Evolutionary conservation across 768 basidiomycete species (phyloP).

Genomic region (Suillus sp.): DNA sequence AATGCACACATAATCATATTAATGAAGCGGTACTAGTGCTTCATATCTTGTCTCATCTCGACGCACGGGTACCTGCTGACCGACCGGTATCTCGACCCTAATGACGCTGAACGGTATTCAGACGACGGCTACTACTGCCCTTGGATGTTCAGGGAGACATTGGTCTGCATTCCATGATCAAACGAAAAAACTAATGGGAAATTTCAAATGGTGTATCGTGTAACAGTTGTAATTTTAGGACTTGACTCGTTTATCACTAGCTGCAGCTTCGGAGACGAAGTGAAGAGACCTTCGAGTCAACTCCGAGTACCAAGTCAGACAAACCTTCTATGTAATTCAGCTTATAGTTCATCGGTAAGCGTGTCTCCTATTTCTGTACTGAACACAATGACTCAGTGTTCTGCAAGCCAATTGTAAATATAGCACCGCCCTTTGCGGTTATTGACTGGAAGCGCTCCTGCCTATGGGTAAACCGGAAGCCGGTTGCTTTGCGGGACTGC

Average conservation of each 20-base stretch:
- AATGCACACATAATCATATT: background rate
- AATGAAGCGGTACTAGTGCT: background rate
- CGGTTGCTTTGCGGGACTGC: background rate
- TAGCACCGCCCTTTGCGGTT: background rate
- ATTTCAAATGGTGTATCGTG: conserved; percentile 15
- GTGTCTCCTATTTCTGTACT: background rate
- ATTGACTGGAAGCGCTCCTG: background rate
- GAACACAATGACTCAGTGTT: no score
- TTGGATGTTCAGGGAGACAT: conserved; percentile 14
- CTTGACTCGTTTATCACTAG: background rate
- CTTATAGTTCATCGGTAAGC: background rate
- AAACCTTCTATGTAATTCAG: background rate
- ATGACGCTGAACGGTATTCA: background rate
- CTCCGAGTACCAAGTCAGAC: background rate
- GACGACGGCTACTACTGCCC: background rate
- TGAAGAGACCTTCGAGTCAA: background rate
- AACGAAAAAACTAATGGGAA: conserved; percentile 19
- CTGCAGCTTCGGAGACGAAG: background rate
- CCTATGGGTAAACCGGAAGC: background rate
- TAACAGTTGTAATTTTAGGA: background rate
- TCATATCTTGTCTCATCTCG: background rate
- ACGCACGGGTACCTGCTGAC: background rate
- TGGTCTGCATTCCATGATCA: background rate
- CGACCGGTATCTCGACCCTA: background rate
- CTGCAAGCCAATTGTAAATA: background rate